A percentile compares a stretch with the other conserved stretches of the same genome.
These are phyloP conservation scores for Castanea mollissima DNA, from an alignment of 306 rosid genomes.

Conservation along the genomic window DNA sequence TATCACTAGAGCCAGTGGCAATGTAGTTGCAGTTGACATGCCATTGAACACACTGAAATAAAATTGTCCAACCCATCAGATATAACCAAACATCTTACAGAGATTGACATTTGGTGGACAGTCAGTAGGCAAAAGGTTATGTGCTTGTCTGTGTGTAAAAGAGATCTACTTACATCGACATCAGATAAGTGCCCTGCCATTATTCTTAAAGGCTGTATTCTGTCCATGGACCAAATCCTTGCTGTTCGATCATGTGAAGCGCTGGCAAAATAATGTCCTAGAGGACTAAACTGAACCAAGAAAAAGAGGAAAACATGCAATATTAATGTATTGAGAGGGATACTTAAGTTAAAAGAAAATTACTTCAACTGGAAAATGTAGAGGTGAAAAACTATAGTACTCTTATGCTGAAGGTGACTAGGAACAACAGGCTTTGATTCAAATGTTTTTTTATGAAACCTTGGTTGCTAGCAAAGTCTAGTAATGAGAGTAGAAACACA, in stretches of 20 bases:
- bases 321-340: background rate
- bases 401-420: background rate
- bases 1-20: constrained; percentile 97
- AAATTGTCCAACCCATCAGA: constrained; percentile 19
- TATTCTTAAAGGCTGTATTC: constrained; percentile 88
- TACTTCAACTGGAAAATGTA: background rate
- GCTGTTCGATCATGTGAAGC: constrained; percentile 98
- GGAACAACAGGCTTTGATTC: background rate
- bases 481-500: too few relatives aligned
- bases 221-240: constrained; percentile 93
- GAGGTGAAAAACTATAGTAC: background rate
- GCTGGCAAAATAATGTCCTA: constrained; percentile 96
- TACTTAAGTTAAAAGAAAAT: background rate
- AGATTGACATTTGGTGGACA: constrained; percentile 7
- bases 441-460: background rate
- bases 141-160: background rate
- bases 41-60: constrained; percentile 88
- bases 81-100: background rate
- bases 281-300: constrained; percentile 86
- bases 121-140: background rate
- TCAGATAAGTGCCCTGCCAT: constrained; percentile 98
- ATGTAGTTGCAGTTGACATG: constrained; percentile 98
- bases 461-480: background rate
- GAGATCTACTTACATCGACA: constrained; percentile 77
- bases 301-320: constrained; percentile 16